Percentiles rank a stretch among this genome's conserved stretches.
These are phyloP conservation scores for Malus hybrid DNA, from an alignment of 331 rosid species.

Conservation along the genomic window DNA sequence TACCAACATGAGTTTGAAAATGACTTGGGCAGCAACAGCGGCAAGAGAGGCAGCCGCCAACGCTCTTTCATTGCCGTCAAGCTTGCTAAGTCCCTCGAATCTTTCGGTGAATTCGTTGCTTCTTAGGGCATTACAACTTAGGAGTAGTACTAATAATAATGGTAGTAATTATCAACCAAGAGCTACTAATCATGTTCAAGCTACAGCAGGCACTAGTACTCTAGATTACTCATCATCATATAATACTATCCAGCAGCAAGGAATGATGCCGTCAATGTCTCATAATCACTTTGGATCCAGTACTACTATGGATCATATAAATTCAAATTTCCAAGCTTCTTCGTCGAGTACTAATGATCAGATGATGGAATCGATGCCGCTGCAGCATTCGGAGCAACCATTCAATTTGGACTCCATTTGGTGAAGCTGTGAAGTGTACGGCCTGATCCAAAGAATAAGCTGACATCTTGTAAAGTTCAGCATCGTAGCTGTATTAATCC, in stretches of 20 bases:
- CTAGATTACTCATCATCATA: constrained; percentile 20
- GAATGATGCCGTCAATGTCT: neutral
- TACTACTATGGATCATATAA: constrained; percentile 12
- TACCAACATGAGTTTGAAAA: constrained; percentile 30
- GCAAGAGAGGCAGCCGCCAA: constrained; percentile 19
- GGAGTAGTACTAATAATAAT: constrained; percentile 14
- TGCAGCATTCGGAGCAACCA: constrained; percentile 62
- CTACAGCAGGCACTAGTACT: neutral
- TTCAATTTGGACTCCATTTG: constrained; percentile 90
- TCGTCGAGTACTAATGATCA: constrained; percentile 24
- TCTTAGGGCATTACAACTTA: constrained; percentile 82
- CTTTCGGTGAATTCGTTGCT: constrained; percentile 66
- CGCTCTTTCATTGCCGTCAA: constrained; percentile 47
- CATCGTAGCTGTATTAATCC: neutral
- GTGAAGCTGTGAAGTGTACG: constrained; percentile 27
- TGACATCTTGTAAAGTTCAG: neutral
- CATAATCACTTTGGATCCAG: constrained; percentile 16
- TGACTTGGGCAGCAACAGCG: constrained; percentile 35
- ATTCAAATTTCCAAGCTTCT: constrained; percentile 47
- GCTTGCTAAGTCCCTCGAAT: constrained; percentile 37
- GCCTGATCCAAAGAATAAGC: neutral
- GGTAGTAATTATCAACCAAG: too few species aligned
- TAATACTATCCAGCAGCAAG: neutral
- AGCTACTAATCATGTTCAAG: too few species aligned
- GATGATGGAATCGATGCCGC: constrained; percentile 32